Conservation (phyloP, 306 rosid genomes). For the Fragaria iinumae region DNA sequence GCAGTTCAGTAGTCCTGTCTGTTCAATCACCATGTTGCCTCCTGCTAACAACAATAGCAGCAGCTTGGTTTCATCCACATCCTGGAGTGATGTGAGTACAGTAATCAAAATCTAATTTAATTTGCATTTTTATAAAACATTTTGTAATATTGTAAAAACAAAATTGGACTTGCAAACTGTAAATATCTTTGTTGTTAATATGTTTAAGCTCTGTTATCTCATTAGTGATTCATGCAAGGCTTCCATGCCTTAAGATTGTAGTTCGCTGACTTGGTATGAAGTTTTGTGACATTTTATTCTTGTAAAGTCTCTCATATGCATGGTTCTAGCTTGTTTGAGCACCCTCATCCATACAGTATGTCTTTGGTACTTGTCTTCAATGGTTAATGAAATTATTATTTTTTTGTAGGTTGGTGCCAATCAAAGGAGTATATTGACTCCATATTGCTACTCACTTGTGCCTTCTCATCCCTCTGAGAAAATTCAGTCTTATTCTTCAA, state of each 20-base stretch:
- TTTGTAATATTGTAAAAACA: too few relatives aligned
- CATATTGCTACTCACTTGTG: constrained; percentile 32
- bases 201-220: not conserved
- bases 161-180: not conserved
- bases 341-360: not conserved
- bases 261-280: not conserved
- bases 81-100: constrained; percentile 50
- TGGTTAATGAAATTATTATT: not conserved
- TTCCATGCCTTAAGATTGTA: not conserved
- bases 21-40: constrained; percentile 51
- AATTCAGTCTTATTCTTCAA: constrained; percentile 35
- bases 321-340: too few relatives aligned
- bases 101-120: not conserved
- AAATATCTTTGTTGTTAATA: not conserved
- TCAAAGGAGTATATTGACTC: constrained; percentile 32
- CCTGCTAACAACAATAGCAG: constrained; percentile 29
- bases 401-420: constrained; percentile 34
- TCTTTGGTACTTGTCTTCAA: constrained; percentile 9
- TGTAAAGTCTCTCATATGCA: not conserved
- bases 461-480: constrained; percentile 40
- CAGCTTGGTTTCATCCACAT: constrained; percentile 33
- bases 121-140: not conserved
- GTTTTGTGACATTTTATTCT: not conserved
- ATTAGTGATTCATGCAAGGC: not conserved
- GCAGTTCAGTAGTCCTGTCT: constrained; percentile 53